Evolutionary conservation across 805 yeast species (phyloP).

Genomic region (Nakazawaea populi): DNA sequence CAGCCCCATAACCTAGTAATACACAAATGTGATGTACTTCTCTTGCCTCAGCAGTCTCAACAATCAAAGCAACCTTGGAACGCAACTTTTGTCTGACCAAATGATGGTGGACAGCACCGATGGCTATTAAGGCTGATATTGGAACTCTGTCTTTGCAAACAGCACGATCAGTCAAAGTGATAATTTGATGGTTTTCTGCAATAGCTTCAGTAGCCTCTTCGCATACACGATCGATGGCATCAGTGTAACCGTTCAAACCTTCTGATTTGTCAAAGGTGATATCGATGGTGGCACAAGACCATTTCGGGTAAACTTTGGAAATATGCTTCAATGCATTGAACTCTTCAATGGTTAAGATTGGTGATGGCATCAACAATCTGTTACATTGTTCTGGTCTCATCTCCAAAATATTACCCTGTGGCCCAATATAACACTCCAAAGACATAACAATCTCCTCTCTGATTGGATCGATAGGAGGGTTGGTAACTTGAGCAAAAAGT

Average conservation of each 20-base stretch:
- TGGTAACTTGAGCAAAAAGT: constrained; percentile 95
- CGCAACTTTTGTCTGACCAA: constrained; percentile 94
- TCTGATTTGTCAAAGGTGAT: constrained; percentile 81
- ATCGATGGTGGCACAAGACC: constrained; percentile 81
- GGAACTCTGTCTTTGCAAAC: constrained; percentile 62
- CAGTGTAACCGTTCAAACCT: constrained; percentile 81
- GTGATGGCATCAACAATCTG: constrained; percentile 76
- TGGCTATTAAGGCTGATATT: constrained; percentile 83
- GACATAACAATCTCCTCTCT: constrained; percentile 97
- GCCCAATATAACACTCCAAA: constrained; percentile 93
- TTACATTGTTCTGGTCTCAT: constrained; percentile 91
- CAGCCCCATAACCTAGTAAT: constrained; percentile 94
- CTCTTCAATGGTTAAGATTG: constrained; percentile 71
- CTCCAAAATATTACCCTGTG: constrained; percentile 94
- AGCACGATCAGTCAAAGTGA: constrained; percentile 67
- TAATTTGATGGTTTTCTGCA: constrained; percentile 64
- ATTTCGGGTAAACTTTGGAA: constrained; percentile 70
- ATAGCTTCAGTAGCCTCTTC: constrained; percentile 83
- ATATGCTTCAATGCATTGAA: constrained; percentile 71
- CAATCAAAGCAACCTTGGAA: constrained; percentile 84
- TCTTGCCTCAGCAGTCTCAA: constrained; percentile 95
- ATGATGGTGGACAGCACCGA: constrained; percentile 96
- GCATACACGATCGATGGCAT: constrained; percentile 81
- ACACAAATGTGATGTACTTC: constrained; percentile 97
- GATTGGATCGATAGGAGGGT: constrained; percentile 98